Evolutionary conservation across 129 eudicot species (phyloP).

Genomic region (Pulicaria dysenterica): DNA sequence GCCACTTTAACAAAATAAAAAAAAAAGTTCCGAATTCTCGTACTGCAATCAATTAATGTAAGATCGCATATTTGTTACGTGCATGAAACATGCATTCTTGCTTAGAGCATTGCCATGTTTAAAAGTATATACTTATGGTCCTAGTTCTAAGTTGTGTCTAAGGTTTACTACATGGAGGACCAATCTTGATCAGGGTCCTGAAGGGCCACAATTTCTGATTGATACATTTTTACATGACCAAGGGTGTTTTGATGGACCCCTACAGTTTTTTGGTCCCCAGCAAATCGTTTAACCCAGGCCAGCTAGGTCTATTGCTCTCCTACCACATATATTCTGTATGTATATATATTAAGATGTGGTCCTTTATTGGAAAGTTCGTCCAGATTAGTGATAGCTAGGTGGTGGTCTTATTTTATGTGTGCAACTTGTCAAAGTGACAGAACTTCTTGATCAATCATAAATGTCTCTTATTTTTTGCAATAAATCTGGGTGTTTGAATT

Average conservation of each 20-base stretch:
- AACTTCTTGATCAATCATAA: no score
- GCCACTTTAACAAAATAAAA: conserved; percentile 14
- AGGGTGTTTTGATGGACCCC: conserved; percentile 23
- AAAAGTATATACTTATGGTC: background rate
- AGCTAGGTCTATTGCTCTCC: background rate
- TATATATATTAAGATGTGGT: conserved; percentile 4
- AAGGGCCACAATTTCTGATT: conserved; percentile 13
- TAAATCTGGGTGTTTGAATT: no score
- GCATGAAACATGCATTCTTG: background rate
- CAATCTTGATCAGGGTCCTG: conserved; percentile 1
- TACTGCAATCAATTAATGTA: background rate
- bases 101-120: conserved; percentile 9
- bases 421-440: no score
- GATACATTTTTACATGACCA: background rate
- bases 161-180: conserved; percentile 12
- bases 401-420: no score
- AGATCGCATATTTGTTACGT: background rate
- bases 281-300: background rate
- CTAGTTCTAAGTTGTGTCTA: conserved; percentile 4
- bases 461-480: no score
- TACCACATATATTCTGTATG: conserved; percentile 1
- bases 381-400: no score
- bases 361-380: background rate
- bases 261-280: conserved; percentile 8
- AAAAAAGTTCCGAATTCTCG: no score